Conservation (phyloP, 176 grass and related monocot species). For the Rhynchospora pubera region DNA sequence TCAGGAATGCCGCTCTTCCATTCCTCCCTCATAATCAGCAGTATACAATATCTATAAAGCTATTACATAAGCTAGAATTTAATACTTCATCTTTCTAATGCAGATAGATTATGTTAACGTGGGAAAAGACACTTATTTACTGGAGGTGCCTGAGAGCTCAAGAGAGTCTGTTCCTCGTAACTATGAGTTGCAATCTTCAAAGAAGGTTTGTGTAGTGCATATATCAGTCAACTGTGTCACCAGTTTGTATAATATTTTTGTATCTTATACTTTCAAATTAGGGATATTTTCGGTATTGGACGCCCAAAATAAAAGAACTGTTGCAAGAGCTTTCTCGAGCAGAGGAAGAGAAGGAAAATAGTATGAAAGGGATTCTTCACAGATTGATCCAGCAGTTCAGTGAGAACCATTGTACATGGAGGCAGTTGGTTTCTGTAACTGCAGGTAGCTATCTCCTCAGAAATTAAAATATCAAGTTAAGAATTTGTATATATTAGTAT, state of each 20-base stretch:
- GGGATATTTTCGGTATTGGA: slow-evolving; percentile 85
- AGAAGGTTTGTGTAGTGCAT: slow-evolving; percentile 44
- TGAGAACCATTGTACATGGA: slow-evolving; percentile 82
- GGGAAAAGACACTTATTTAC: slow-evolving; percentile 77
- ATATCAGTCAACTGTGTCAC: not conserved
- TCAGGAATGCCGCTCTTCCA: too few relatives aligned
- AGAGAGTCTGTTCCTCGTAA: slow-evolving; percentile 55
- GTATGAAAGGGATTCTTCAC: slow-evolving; percentile 84
- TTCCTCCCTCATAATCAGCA: too few relatives aligned
- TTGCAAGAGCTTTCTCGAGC: slow-evolving; percentile 72
- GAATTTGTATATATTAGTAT: not conserved
- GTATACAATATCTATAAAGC: slow-evolving; percentile 19
- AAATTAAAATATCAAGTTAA: not conserved
- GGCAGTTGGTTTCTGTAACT: slow-evolving; percentile 67
- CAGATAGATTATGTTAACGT: slow-evolving; percentile 85
- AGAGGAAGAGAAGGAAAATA: slow-evolving; percentile 78
- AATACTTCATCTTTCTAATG: not conserved
- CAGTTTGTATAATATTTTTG: not conserved
- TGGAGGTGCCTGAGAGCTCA: slow-evolving; percentile 72
- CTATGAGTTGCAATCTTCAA: slow-evolving; percentile 86
- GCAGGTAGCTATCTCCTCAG: slow-evolving; percentile 45
- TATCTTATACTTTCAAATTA: slow-evolving; percentile 18
- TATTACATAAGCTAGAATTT: not conserved
- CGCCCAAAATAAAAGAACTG: slow-evolving; percentile 75
- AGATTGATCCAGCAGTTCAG: slow-evolving; percentile 66